phyloP scores from a whole-genome alignment of 345 rosid genomes.

The Syzygium grande region DNA sequence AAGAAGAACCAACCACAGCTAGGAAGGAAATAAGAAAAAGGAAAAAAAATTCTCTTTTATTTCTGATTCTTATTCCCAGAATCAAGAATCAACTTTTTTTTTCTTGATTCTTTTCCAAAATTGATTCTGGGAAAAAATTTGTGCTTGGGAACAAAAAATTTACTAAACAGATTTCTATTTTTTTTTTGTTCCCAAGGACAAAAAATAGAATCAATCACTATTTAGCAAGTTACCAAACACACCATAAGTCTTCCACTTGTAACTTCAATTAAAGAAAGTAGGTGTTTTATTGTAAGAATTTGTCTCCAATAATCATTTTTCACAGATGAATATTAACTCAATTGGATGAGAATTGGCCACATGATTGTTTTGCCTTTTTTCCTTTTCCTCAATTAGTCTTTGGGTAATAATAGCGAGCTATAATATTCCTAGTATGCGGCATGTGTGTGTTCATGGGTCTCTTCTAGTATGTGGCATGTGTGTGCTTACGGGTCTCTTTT shows the following conservation, averaged over 20 bases:
- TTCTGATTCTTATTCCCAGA: no score
- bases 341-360: background rate
- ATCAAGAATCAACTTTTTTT: no score
- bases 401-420: background rate
- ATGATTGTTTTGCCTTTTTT: background rate
- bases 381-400: background rate
- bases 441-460: background rate
- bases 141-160: no score
- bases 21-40: no score
- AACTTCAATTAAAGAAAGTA: background rate
- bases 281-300: background rate
- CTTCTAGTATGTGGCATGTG: background rate
- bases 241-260: background rate
- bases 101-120: no score
- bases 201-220: no score
- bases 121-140: no score
- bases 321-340: background rate
- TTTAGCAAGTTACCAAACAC: no score
- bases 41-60: no score
- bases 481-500: background rate
- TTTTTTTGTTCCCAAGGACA: no score
- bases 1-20: no score
- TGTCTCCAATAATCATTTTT: background rate
- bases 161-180: no score
- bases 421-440: background rate